Evolutionary conservation across 148 eudicot species (phyloP).

Genomic region (Dianthus caryophyllus): DNA sequence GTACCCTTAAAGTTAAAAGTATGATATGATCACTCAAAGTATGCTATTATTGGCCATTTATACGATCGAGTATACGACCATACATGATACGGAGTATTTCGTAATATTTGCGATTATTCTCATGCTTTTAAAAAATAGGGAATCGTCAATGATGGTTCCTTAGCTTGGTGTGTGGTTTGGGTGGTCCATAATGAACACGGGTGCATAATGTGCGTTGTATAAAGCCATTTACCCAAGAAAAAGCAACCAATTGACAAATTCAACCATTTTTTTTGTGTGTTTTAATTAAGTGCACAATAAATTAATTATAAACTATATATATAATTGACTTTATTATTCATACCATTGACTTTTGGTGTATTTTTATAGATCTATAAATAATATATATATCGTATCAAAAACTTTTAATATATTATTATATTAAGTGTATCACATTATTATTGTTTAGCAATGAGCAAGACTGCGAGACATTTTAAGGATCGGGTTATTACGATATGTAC

Average conservation of each 20-base stretch:
- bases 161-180: constrained; percentile 6
- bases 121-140: not conserved
- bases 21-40: too few relatives aligned
- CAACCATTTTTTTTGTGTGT: not conserved
- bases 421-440: too few relatives aligned
- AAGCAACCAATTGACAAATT: constrained; percentile 23
- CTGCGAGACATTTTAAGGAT: too few relatives aligned
- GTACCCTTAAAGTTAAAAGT: too few relatives aligned
- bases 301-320: not conserved
- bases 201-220: constrained; percentile 17
- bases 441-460: too few relatives aligned
- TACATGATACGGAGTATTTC: too few relatives aligned
- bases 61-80: too few relatives aligned
- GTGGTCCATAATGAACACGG: constrained; percentile 17
- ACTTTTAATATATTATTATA: too few relatives aligned
- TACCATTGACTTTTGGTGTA: constrained; percentile 15
- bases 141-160: constrained; percentile 11
- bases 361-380: too few relatives aligned
- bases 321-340: constrained; percentile 8
- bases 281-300: not conserved
- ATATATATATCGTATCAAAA: too few relatives aligned
- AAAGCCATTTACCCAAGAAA: constrained; percentile 13
- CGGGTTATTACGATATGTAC: too few relatives aligned
- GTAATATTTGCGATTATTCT: not conserved
- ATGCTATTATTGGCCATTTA: too few relatives aligned